These are phyloP conservation scores for Hemileccinum rubropunctum DNA, from an alignment of 768 basidiomycete genomes.

Conservation along the genomic window DNA sequence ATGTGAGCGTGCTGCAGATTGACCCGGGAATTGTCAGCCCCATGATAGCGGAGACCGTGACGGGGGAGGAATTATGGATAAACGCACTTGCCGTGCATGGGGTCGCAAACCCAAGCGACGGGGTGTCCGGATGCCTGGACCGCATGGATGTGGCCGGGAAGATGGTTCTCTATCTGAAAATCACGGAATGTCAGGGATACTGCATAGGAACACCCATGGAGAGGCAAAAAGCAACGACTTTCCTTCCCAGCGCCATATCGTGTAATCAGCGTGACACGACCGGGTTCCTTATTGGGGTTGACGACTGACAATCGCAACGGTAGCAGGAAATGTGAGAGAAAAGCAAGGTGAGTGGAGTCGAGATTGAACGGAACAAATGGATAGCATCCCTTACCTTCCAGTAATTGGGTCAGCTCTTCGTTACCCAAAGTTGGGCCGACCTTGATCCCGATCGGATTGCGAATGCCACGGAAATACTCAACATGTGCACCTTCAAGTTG, in stretches of 20 bases:
- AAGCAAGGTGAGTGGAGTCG: not conserved
- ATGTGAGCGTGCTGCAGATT: slow-evolving; percentile 70
- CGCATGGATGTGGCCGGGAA: slow-evolving; percentile 76
- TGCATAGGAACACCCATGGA: no score
- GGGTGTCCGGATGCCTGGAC: slow-evolving; percentile 82
- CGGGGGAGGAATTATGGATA: not conserved
- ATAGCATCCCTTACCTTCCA: slow-evolving; percentile 59
- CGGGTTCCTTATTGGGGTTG: slow-evolving; percentile 79
- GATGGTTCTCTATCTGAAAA: slow-evolving; percentile 68
- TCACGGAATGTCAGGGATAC: not conserved
- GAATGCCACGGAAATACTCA: slow-evolving; percentile 90
- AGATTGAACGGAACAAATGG: not conserved
- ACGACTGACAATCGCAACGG: slow-evolving; percentile 51
- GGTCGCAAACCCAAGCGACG: slow-evolving; percentile 94
- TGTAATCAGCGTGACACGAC: slow-evolving; percentile 87
- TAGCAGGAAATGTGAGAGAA: not conserved
- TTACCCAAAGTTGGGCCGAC: slow-evolving; percentile 85
- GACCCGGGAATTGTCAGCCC: not conserved
- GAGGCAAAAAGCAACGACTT: slow-evolving; percentile 1
- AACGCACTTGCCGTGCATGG: slow-evolving; percentile 97
- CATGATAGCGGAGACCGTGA: not conserved
- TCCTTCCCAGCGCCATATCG: slow-evolving; percentile 91
- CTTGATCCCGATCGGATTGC: slow-evolving; percentile 95
- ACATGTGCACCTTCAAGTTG: slow-evolving; percentile 92
- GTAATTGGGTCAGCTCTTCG: slow-evolving; percentile 71